Evolutionary conservation across 2,329 filamentous ascomycete species (phyloP).

Genomic region (Fusarium ramigenum): DNA sequence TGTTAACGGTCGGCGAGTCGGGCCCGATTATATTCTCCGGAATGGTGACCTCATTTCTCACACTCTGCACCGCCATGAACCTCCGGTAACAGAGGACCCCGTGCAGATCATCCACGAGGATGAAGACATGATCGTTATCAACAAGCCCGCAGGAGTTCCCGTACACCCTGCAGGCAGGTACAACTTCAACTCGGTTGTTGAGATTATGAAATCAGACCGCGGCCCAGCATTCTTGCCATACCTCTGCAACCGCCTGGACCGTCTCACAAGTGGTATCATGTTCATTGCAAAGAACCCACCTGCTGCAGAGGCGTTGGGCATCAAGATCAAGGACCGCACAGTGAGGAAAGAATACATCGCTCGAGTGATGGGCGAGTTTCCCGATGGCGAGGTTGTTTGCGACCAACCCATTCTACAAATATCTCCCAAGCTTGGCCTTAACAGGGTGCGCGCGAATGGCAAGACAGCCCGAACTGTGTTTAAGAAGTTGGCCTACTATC

Average conservation of each 20-base stretch:
- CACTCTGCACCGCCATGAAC: constrained; percentile 94
- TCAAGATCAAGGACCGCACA: constrained; percentile 80
- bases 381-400: constrained; percentile 89
- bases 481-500: constrained; percentile 91
- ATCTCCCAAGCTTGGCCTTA: constrained; percentile 92
- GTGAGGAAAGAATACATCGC: constrained; percentile 97
- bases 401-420: constrained; percentile 94
- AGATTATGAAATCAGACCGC: constrained; percentile 87
- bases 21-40: constrained; percentile 75
- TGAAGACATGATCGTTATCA: constrained; percentile 92
- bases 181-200: constrained; percentile 92
- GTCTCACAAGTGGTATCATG: constrained; percentile 96
- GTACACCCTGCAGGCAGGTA: constrained; percentile 96
- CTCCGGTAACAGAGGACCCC: constrained; percentile 83
- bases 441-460: constrained; percentile 91
- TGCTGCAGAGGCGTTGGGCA: constrained; percentile 79
- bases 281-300: constrained; percentile 90
- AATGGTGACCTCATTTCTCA: constrained; percentile 95
- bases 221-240: constrained; percentile 64
- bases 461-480: constrained; percentile 93
- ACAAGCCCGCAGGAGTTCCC: constrained; percentile 94
- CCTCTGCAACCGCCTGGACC: constrained; percentile 92
- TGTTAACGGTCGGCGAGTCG: constrained; percentile 78
- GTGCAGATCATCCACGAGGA: constrained; percentile 91
- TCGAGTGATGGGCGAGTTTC: constrained; percentile 89